phyloP scores from a whole-genome alignment of 148 eudicot species.

The Heliosperma pusillum region DNA sequence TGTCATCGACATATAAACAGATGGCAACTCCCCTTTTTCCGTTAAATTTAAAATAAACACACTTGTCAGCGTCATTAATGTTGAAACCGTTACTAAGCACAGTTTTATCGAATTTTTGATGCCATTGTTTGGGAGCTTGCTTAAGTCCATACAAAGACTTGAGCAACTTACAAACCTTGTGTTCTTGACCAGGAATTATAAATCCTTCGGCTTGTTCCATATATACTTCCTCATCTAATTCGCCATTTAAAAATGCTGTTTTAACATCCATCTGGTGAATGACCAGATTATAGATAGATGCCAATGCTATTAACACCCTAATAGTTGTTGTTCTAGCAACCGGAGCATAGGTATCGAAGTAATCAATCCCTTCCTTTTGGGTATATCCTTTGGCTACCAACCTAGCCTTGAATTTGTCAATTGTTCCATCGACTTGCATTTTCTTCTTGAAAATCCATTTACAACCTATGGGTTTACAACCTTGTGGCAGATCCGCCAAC shows the following conservation, averaged over 20 bases:
- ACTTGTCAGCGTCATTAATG: no score
- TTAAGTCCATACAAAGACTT: background rate
- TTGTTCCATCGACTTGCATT: no score
- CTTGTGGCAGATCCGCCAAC: background rate
- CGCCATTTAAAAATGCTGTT: no score
- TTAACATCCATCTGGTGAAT: no score
- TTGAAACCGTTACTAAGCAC: background rate
- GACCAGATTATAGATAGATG: background rate
- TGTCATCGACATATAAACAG: background rate
- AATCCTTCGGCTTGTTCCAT: background rate
- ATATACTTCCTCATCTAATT: no score
- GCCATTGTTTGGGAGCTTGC: background rate
- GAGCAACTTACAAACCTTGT: background rate
- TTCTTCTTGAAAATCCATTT: no score
- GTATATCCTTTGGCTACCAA: background rate
- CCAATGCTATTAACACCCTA: background rate
- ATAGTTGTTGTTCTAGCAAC: background rate
- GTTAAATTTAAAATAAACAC: background rate
- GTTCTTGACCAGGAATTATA: background rate
- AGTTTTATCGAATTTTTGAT: background rate
- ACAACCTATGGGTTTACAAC: constrained; percentile 1
- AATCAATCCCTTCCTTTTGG: background rate
- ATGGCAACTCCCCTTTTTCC: background rate
- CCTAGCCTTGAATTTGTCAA: no score
- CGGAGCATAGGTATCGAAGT: background rate